phyloP scores from a whole-genome alignment of 805 yeast species.

The Kregervanrija delftensis region DNA sequence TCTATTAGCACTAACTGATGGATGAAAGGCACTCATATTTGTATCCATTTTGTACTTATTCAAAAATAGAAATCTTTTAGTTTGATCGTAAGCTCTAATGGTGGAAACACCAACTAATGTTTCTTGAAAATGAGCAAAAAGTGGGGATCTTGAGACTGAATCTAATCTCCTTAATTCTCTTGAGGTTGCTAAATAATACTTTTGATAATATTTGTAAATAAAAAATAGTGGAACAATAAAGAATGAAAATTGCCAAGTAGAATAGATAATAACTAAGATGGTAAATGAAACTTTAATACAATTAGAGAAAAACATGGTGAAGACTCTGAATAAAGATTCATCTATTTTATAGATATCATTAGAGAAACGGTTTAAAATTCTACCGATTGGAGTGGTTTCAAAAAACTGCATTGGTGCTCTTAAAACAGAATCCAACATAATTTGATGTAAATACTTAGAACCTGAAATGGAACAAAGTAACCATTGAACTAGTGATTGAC shows the following conservation, averaged over 20 bases:
- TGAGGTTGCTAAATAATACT: slow-evolving; percentile 67
- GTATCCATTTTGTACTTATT: slow-evolving; percentile 70
- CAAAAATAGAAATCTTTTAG: slow-evolving; percentile 52
- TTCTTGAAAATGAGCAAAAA: slow-evolving; percentile 80
- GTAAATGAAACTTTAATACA: slow-evolving; percentile 65
- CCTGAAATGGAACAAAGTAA: slow-evolving; percentile 78
- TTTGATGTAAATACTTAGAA: slow-evolving; percentile 66
- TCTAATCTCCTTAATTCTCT: slow-evolving; percentile 80
- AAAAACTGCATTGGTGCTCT: slow-evolving; percentile 94
- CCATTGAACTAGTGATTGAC: slow-evolving; percentile 69
- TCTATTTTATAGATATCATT: slow-evolving; percentile 87
- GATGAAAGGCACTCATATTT: slow-evolving; percentile 89
- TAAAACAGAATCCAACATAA: slow-evolving; percentile 65
- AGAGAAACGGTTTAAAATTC: slow-evolving; percentile 85
- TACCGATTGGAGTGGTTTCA: slow-evolving; percentile 93
- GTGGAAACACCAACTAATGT: slow-evolving; percentile 69
- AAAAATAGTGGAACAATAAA: slow-evolving; percentile 63
- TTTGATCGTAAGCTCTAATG: slow-evolving; percentile 68
- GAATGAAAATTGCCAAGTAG: slow-evolving; percentile 82
- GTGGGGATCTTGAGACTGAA: slow-evolving; percentile 73
- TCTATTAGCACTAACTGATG: slow-evolving; percentile 87
- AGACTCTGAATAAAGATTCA: slow-evolving; percentile 65
- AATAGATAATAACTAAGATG: slow-evolving; percentile 66
- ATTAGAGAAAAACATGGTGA: slow-evolving; percentile 60
- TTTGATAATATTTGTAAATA: slow-evolving; percentile 66